A percentile compares a stretch with the other conserved stretches of the same genome.
These are phyloP conservation scores for Aureobasidium sp. DNA, from an alignment of 2,329 filamentous ascomycete genomes.

Conservation along the genomic window DNA sequence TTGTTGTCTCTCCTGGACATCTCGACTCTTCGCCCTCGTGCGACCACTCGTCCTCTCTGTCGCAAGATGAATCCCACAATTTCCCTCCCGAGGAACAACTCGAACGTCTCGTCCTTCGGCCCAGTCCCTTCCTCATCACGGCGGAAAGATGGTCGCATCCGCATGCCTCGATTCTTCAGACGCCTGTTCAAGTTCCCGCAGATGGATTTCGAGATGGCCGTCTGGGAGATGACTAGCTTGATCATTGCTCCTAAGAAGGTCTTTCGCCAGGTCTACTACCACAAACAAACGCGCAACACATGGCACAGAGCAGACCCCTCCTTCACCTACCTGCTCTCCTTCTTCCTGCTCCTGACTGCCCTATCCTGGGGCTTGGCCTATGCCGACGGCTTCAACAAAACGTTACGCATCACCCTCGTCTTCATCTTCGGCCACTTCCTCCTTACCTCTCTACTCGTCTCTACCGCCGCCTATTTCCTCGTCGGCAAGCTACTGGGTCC, in stretches of 20 bases:
- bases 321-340: constrained; percentile 61
- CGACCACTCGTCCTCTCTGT: background rate
- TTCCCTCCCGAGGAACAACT: constrained; percentile 52
- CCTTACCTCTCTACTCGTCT: constrained; percentile 50
- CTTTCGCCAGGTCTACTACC: constrained; percentile 64
- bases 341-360: constrained; percentile 51
- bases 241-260: constrained; percentile 64
- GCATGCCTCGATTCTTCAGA: constrained; percentile 61
- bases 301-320: constrained; percentile 64
- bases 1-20: background rate
- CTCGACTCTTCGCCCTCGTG: background rate
- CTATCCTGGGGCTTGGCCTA: constrained; percentile 55
- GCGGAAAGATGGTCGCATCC: constrained; percentile 42
- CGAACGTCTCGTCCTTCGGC: constrained; percentile 41
- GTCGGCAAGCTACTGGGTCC: constrained; percentile 56
- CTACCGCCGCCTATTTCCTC: constrained; percentile 57
- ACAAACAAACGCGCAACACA: constrained; percentile 60
- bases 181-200: constrained; percentile 64
- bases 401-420: constrained; percentile 39
- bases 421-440: constrained; percentile 56
- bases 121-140: constrained; percentile 35
- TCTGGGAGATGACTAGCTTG: constrained; percentile 65
- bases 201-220: constrained; percentile 68
- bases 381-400: constrained; percentile 37
- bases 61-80: constrained; percentile 52